Percentiles rank a stretch among this genome's conserved stretches.
Evolutionary conservation across 345 rosid genomes (phyloP).

Genomic region (Sisymbrium irio): DNA sequence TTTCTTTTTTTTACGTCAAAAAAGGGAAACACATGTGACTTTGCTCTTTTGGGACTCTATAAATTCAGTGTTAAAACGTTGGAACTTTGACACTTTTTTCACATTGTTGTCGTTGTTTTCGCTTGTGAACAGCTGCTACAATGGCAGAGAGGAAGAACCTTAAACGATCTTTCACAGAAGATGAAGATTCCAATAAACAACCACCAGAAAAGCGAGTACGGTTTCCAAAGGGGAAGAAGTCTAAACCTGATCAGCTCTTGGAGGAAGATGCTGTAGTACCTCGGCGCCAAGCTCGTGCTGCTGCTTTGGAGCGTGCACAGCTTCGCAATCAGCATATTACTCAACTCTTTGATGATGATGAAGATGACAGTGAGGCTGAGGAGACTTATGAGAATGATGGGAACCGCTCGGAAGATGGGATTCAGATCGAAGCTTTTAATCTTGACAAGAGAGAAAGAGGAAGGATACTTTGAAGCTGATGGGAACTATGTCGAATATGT

Average conservation of each 20-base stretch:
- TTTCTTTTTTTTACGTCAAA: too few species aligned
- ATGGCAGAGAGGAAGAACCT: constrained; percentile 60
- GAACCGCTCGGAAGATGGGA: constrained; percentile 79
- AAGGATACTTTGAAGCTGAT: constrained; percentile 87
- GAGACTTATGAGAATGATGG: constrained; percentile 68
- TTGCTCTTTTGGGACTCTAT: too few species aligned
- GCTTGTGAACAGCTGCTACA: not conserved
- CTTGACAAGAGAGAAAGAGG: constrained; percentile 85
- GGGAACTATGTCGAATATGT: constrained; percentile 95
- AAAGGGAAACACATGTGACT: too few species aligned
- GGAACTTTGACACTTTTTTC: not conserved
- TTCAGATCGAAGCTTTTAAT: constrained; percentile 91
- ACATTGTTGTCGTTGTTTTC: constrained; percentile 7
- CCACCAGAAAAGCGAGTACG: constrained; percentile 69
- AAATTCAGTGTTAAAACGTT: too few species aligned
- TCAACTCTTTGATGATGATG: constrained; percentile 52
- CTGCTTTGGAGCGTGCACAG: constrained; percentile 90
- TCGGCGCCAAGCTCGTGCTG: constrained; percentile 39
- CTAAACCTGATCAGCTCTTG: constrained; percentile 50
- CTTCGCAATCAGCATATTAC: constrained; percentile 61
- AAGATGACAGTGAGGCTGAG: constrained; percentile 52
- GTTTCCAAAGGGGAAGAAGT: constrained; percentile 92
- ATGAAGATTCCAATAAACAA: constrained; percentile 47
- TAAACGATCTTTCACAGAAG: constrained; percentile 68
- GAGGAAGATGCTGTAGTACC: constrained; percentile 40